Base-by-base conservation (phyloP, 2,329 filamentous ascomycete genomes). In the Hymenoscyphus albidus region DNA sequence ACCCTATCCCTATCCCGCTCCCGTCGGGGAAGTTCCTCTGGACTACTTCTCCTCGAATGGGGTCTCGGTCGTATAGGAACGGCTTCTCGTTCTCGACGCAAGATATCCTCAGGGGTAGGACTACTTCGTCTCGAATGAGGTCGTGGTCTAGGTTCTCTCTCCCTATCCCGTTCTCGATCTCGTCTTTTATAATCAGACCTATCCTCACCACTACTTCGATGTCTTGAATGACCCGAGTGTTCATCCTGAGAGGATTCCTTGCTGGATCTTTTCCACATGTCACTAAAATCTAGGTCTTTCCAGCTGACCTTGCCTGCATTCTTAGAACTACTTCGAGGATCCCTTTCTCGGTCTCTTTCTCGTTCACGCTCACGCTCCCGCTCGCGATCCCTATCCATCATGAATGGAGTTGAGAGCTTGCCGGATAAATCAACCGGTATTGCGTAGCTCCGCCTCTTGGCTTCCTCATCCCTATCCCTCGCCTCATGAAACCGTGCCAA, bases 351-450 rank as follows among this genome's bases (percentile, higher is more conserved):
- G 9, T 54, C 48, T 10, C 22, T 22, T 54, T 54, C 48, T 13
- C 48, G n/a, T 13, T 54, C 35, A 1, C 35, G 35, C 9, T 35
- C 35, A 35, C 9, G 35, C 5, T 35, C 35, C 3, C 35, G 35
- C 35, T 35, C 35, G 35, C 35, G 35, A 35, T 35, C 35, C 7
- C 80, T 78, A 5, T 75, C 51, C 2, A 69, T 48, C 39, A 74
- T 38, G 32, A 75, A 75, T 0, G 72, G 73, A 3, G 74, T 67
- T 10, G 70, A 72, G 3, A 75, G 63, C 58, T 74, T 74, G 3
- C 73, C 72, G 5, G 66, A 66, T n/a, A 71, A 42, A 57, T 74
- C 71, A 40, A 74, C 70, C 1, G 72, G 70, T 14, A 73, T 70
- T 1, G 69, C 68, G 35, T 69, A 69, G 42, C 64, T 70, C 35